phyloP scores from a whole-genome alignment of 345 rosid species.

The Aquilaria yunnanensis region DNA sequence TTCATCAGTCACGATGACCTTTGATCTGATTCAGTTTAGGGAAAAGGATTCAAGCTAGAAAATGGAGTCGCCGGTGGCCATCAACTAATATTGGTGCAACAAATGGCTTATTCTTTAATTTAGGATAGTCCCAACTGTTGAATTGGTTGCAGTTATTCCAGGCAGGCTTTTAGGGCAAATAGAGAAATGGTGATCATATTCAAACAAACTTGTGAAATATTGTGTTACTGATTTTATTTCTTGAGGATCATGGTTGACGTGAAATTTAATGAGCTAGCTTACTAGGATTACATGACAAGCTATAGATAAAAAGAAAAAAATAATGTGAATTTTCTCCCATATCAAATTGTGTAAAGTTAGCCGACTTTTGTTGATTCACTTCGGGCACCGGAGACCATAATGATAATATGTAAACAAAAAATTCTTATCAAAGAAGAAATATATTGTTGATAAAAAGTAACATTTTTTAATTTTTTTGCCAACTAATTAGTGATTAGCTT shows the following conservation, averaged over 20 bases:
- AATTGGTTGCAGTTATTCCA: conserved; percentile 70
- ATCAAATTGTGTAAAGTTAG: neutral
- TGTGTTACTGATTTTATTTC: neutral
- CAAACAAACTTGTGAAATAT: neutral
- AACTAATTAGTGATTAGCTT: no score
- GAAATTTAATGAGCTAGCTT: no score
- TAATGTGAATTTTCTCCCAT: no score
- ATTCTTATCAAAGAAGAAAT: neutral
- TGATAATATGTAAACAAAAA: conserved; percentile 9
- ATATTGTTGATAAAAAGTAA: no score
- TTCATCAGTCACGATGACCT: neutral
- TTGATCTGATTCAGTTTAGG: conserved; percentile 15
- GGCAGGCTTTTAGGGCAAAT: conserved; percentile 46
- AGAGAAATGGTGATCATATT: conserved; percentile 14
- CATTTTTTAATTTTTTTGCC: no score
- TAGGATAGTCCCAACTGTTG: conserved; percentile 62
- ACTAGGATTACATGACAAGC: neutral
- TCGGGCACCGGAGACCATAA: neutral
- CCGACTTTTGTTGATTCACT: neutral
- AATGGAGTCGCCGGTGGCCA: conserved; percentile 19
- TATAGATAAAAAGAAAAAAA: neutral
- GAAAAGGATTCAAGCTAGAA: neutral
- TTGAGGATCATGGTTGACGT: no score
- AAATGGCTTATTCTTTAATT: conserved; percentile 75
- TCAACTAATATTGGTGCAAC: conserved; percentile 52